Base-by-base conservation (phyloP, 176 grass and related monocot genomes). In the Thinopyrum elongatum region DNA sequence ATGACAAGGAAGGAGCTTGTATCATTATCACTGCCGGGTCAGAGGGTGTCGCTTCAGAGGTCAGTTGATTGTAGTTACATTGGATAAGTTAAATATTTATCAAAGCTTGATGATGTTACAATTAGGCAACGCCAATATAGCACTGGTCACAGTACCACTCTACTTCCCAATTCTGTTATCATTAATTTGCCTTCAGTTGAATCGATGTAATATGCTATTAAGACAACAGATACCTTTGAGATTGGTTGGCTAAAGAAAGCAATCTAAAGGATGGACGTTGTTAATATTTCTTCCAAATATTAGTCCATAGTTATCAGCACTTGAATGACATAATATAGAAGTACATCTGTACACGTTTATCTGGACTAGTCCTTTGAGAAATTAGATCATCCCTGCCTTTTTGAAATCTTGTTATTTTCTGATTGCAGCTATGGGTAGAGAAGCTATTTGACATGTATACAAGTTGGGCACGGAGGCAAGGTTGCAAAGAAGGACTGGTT, bases 1-100 rank as follows among this genome's bases (percentile, higher is more conserved):
- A 94, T 88, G 96, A 95, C 78, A 98, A 91, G 86, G 93, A 94
- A 76, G 96, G 96, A 73, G 96, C 96, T 31, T 95, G 91, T 85
- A 23, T 95, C 64, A 92, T 88, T 33, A 76, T 95, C 27, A 94
- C 86, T 91, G 91, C 93, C 86, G 88, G 87, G 44, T 82, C 96
- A 33, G 92, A 90, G 59, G 86, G 75, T 80, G 61, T 89, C 84
- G 70, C 92, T 81, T 98, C 91, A 78, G 88, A 98, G 92, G 96
- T 95, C 64, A 77, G 80, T 41, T 76, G 25, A 77, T 68, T 75
- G 31, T 63, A 76, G 15, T 27, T 15, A 10, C 76, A 85, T 23
- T 77, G 12, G 11, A 22, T 72, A 49, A 28, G 25, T 67, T 2
- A 60, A 67, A 80, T 53, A 79, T 55, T 31, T 4, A 29, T 22